A percentile compares a stretch with the other conserved stretches of the same genome.
Evolutionary conservation across 1,284 basidiomycete species (phyloP).

Genomic region (Trametes pubescens): DNA sequence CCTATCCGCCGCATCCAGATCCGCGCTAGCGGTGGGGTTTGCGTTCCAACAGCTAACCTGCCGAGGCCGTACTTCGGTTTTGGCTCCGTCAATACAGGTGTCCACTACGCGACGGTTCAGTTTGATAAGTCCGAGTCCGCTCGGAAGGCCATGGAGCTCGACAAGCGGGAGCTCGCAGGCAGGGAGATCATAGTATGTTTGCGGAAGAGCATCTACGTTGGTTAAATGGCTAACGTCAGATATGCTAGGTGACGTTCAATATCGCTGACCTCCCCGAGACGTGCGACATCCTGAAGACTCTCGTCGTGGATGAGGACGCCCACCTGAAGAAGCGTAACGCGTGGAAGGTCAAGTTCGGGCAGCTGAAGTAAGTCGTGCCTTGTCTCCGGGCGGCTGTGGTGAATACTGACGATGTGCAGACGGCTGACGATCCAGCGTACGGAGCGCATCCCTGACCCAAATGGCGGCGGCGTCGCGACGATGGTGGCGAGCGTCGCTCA

Average conservation of each 20-base stretch:
- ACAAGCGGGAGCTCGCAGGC: constrained; percentile 49
- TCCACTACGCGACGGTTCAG: constrained; percentile 59
- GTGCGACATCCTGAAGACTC: constrained; percentile 47
- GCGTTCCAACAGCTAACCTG: constrained; percentile 42
- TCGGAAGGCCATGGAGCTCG: constrained; percentile 50
- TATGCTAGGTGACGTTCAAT: constrained; percentile 46
- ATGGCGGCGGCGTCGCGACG: neutral
- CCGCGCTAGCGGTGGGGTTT: constrained; percentile 55
- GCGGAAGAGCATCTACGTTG: constrained; percentile 35
- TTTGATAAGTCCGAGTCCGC: constrained; percentile 50
- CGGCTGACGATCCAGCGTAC: constrained; percentile 34
- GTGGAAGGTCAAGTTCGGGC: constrained; percentile 17
- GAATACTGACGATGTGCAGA: constrained; percentile 12
- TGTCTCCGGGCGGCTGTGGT: neutral
- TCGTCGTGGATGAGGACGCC: constrained; percentile 19
- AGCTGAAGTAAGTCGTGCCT: constrained; percentile 23
- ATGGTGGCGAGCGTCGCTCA: constrained; percentile 15
- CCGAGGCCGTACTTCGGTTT: constrained; percentile 22
- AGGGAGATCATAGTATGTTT: constrained; percentile 52
- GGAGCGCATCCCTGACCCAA: constrained; percentile 22
- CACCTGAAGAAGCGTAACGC: constrained; percentile 3
- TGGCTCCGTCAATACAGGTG: constrained; percentile 44
- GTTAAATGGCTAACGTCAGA: constrained; percentile 31
- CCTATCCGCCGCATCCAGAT: constrained; percentile 50
- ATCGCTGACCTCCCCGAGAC: constrained; percentile 62